A percentile compares a stretch with the other conserved stretches of the same genome.
These are phyloP conservation scores for Boechera divaricarpa DNA, from an alignment of 345 rosid species.

Conservation along the genomic window DNA sequence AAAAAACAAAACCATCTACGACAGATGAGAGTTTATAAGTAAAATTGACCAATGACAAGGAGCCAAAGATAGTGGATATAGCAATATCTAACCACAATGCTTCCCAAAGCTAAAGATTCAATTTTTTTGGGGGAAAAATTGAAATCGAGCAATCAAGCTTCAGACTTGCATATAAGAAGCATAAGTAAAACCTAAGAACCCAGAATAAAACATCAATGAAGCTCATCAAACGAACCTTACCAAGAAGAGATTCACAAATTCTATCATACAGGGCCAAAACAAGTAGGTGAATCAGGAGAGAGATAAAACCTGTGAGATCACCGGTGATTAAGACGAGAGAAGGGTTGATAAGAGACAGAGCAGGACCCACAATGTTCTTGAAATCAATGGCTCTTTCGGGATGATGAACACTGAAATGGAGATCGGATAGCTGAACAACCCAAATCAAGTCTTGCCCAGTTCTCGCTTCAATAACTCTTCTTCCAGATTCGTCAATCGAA, in stretches of 20 bases:
- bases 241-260: background rate
- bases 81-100: conserved; percentile 10
- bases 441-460: conserved; percentile 76
- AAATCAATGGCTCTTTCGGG: conserved; percentile 86
- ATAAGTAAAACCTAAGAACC: background rate
- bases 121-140: background rate
- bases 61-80: background rate
- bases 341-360: conserved; percentile 80
- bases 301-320: conserved; percentile 81
- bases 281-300: background rate
- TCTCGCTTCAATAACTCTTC: conserved; percentile 59
- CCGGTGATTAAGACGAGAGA: conserved; percentile 90
- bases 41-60: too few species aligned
- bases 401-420: conserved; percentile 93
- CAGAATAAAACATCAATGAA: background rate
- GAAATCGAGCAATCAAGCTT: background rate
- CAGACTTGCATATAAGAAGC: background rate
- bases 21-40: background rate
- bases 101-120: conserved; percentile 14
- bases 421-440: conserved; percentile 98
- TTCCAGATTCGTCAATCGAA: conserved; percentile 39
- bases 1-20: background rate
- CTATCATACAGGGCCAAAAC: background rate
- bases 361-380: conserved; percentile 58
- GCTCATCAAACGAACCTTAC: background rate